These are phyloP conservation scores for Fusarium illudens DNA, from an alignment of 2,329 filamentous ascomycete genomes.

Conservation along the genomic window DNA sequence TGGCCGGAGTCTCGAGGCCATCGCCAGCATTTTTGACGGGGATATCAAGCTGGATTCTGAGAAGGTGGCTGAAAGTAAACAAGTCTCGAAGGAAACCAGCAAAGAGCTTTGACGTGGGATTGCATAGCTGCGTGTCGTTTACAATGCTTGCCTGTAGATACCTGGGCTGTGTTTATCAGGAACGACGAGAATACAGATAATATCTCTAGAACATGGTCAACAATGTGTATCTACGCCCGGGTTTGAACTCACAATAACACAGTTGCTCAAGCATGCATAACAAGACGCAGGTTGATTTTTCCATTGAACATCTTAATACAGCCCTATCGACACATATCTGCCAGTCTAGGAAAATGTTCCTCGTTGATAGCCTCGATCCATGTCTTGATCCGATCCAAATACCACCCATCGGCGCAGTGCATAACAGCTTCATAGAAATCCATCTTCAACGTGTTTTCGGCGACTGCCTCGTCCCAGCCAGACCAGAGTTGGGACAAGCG, in stretches of 20 bases:
- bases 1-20: background rate
- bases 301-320: too few species aligned
- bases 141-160: background rate
- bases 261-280: background rate
- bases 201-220: background rate
- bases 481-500: conserved; percentile 45
- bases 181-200: background rate
- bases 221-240: background rate
- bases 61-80: background rate
- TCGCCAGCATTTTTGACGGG: background rate
- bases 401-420: background rate
- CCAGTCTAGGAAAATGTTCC: conserved; percentile 3
- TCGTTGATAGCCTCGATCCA: conserved; percentile 1
- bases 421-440: conserved; percentile 41
- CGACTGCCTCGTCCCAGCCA: conserved; percentile 43
- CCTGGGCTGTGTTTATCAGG: background rate
- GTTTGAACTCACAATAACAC: background rate
- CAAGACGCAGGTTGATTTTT: background rate
- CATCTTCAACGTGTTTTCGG: conserved; percentile 33
- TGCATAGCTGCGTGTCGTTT: background rate
- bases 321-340: background rate
- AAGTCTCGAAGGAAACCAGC: background rate
- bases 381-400: background rate
- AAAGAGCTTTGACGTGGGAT: background rate
- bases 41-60: background rate